These are phyloP conservation scores for Dittrichia graveolens DNA, from an alignment of 129 eudicot genomes.

Conservation along the genomic window DNA sequence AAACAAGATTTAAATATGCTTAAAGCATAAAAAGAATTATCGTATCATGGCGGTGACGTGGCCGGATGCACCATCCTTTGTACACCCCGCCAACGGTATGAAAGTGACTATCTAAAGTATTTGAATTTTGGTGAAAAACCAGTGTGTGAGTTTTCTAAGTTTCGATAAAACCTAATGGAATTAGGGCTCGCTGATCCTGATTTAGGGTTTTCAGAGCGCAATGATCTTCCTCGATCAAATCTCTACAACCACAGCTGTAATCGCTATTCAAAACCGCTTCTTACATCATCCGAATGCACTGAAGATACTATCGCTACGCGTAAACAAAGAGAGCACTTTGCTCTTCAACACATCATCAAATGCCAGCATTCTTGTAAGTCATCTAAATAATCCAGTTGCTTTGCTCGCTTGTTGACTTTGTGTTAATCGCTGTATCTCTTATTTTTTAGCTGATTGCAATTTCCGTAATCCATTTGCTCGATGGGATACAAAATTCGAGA, in stretches of 20 bases:
- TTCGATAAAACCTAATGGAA: constrained; percentile 64
- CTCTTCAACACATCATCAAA: constrained; percentile 65
- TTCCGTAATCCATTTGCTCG: constrained; percentile 83
- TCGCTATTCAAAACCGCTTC: constrained; percentile 88
- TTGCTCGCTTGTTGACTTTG: not conserved
- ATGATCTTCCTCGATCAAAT: constrained; percentile 80
- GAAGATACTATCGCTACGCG: constrained; percentile 60
- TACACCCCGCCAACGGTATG: too few relatives aligned
- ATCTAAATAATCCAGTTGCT: not conserved
- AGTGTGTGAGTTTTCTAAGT: too few relatives aligned
- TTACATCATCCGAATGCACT: constrained; percentile 64
- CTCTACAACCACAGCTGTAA: constrained; percentile 91
- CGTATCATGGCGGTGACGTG: too few relatives aligned
- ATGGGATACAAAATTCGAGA: constrained; percentile 91
- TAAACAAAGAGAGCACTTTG: constrained; percentile 69
- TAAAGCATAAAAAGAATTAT: too few relatives aligned
- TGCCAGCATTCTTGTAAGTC: constrained; percentile 81
- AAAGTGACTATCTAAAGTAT: too few relatives aligned
- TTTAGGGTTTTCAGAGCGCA: constrained; percentile 64
- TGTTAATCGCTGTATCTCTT: not conserved
- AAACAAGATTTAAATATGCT: too few relatives aligned
- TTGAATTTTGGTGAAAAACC: too few relatives aligned
- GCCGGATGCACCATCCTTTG: too few relatives aligned
- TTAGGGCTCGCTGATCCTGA: constrained; percentile 90
- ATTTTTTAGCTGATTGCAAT: constrained; percentile 63